Base-by-base conservation (phyloP, 768 basidiomycete species). In the Termitomyces sp. region DNA sequence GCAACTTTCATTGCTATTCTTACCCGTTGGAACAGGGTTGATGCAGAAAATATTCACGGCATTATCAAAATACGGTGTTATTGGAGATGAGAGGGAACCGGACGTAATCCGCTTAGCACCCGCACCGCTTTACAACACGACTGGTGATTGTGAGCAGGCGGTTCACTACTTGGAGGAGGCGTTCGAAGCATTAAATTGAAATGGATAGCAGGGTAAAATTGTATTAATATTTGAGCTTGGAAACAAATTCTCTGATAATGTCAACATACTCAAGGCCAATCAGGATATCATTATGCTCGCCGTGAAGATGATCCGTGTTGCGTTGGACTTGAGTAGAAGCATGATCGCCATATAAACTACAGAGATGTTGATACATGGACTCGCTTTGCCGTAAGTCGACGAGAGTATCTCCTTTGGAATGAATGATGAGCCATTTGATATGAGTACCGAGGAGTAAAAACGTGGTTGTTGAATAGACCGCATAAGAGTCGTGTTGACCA, bases 101-200 rank as follows among this genome's bases (percentile, higher is more conserved):
- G 88, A 93, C 65, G 92, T 98, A 49, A 94, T 99, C 62, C 81
- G 97, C 10, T 72, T 98, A 44, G 82, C 93, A 58, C 94, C 95
- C 45, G 78, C 79, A 15, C 88, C 95, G 34, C 72, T 98, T 66
- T 99, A 98, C 70, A 97, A 88, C 67, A 86, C 87, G 12, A 75
- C 84, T 61, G 71, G 74, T 60, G 97, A 99, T 62, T 88, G 88
- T 58, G 79, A 88, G 62, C 71, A 76, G 52, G 90, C 86, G 11
- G 90, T 80, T 14, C 68, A 69, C 56, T 80, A 77, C 55, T 65
- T 98, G 24, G 85, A 93, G 50, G 73, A 80, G 53, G 83, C 75
- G 11, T 71, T 90, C 48, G 70, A 72, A 53, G 28, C 35, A 32
- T 35, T 53, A 17, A 24, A 22, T 11, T 44, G 30, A 38, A 15